Conservation (phyloP, 2,329 filamentous ascomycete genomes). For the Hypoxylon sp. region DNA sequence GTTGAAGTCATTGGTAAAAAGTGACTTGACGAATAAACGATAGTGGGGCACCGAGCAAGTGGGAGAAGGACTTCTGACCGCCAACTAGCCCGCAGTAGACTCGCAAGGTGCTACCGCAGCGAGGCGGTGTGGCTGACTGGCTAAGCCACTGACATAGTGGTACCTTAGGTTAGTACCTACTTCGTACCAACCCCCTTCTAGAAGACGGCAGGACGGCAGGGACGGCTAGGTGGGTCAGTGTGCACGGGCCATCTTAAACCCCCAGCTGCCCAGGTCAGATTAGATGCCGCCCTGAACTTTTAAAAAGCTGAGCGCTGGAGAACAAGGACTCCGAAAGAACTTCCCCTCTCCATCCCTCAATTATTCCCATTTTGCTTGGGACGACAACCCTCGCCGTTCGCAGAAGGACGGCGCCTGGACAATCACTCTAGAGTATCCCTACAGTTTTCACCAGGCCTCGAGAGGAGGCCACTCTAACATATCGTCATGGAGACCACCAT, state of each 20-base stretch:
- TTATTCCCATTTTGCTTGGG: conserved; percentile 37
- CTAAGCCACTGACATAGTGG: conserved; percentile 11
- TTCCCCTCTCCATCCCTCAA: conserved; percentile 41
- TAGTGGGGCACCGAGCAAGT: conserved; percentile 23
- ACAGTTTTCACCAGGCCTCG: conserved; percentile 53
- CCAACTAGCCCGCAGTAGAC: conserved; percentile 4
- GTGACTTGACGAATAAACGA: conserved; percentile 9
- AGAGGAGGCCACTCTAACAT: conserved; percentile 52
- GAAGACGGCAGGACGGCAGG: background rate
- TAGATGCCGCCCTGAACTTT: conserved; percentile 9
- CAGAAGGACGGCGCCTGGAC: conserved; percentile 49
- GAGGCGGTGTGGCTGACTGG: conserved; percentile 23
- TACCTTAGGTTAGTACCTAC: background rate
- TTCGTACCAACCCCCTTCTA: background rate
- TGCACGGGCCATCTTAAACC: conserved; percentile 3
- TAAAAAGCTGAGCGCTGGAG: conserved; percentile 28
- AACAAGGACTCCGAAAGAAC: conserved; percentile 17
- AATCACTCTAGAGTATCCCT: conserved; percentile 47
- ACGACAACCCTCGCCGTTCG: conserved; percentile 48
- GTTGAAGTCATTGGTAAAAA: conserved; percentile 32
- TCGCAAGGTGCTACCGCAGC: conserved; percentile 7
- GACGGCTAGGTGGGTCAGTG: background rate
- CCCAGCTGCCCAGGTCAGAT: conserved; percentile 10
- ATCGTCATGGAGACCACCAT: conserved; percentile 48
- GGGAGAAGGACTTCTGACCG: conserved; percentile 16